These are phyloP conservation scores for Zasmidium angulare DNA, from an alignment of 2,329 filamentous ascomycete species.

Conservation along the genomic window DNA sequence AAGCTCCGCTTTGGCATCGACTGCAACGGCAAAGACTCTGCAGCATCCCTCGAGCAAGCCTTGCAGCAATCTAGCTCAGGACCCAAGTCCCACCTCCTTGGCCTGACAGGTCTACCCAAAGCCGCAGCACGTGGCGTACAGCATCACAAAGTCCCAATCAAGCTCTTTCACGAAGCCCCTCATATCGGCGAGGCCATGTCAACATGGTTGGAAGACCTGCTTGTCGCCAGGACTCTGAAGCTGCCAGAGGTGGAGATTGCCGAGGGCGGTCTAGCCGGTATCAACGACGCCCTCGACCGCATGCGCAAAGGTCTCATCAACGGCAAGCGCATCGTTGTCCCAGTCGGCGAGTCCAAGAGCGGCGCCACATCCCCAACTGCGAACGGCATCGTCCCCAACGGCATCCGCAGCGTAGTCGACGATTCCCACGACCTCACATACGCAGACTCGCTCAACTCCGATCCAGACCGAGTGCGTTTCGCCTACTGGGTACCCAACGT, in stretches of 20 bases:
- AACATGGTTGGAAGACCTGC: conserved; percentile 66
- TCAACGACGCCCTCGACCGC: conserved; percentile 67
- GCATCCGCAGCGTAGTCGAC: conserved; percentile 15
- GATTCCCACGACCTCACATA: conserved; percentile 30
- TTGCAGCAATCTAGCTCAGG: conserved; percentile 39
- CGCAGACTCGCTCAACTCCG: conserved; percentile 42
- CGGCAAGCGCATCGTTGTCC: conserved; percentile 68
- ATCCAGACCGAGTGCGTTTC: conserved; percentile 47
- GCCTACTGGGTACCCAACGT: conserved; percentile 58
- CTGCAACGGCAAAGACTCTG: conserved; percentile 65
- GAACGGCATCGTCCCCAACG: conserved; percentile 19
- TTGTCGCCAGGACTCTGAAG: conserved; percentile 54
- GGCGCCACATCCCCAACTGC: conserved; percentile 8
- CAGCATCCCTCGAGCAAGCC: conserved; percentile 57
- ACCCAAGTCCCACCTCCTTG: conserved; percentile 58
- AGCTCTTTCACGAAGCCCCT: conserved; percentile 69
- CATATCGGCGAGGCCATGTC: conserved; percentile 63
- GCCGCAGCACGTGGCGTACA: conserved; percentile 46
- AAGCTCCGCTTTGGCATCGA: conserved; percentile 68
- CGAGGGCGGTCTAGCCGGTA: conserved; percentile 61
- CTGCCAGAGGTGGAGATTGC: conserved; percentile 67
- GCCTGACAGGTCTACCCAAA: conserved; percentile 68
- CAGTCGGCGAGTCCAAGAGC: conserved; percentile 27
- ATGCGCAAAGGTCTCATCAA: conserved; percentile 66
- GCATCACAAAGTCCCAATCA: conserved; percentile 70